phyloP scores from a whole-genome alignment of 768 basidiomycete species.

The Tricholoma sp. region DNA sequence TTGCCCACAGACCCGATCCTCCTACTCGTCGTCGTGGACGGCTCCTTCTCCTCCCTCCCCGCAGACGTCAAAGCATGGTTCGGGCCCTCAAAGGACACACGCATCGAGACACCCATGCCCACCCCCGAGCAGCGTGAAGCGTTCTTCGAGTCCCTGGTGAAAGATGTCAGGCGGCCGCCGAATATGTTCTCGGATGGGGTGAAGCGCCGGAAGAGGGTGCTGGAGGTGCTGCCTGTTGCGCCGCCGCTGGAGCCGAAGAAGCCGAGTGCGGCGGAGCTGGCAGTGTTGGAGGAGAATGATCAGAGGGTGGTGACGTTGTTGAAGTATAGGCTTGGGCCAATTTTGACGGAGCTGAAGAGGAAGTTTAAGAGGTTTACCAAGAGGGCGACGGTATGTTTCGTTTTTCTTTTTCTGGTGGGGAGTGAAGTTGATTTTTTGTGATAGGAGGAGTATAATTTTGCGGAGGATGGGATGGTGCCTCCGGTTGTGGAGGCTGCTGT shows the following conservation, averaged over 20 bases:
- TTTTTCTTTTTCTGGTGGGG: background rate
- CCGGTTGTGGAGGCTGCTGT: slow-evolving; percentile 4
- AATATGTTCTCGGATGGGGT: slow-evolving; percentile 87
- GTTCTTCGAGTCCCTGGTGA: slow-evolving; percentile 76
- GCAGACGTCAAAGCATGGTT: slow-evolving; percentile 90
- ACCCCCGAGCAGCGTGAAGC: slow-evolving; percentile 47
- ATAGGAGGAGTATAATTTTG: slow-evolving; percentile 75
- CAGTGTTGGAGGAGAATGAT: slow-evolving; percentile 79
- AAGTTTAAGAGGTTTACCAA: slow-evolving; percentile 91
- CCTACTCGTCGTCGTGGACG: slow-evolving; percentile 85
- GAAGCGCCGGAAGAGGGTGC: slow-evolving; percentile 73
- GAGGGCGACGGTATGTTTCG: slow-evolving; percentile 57
- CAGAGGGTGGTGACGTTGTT: slow-evolving; percentile 71
- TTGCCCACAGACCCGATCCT: slow-evolving; percentile 92
- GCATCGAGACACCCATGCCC: slow-evolving; percentile 59
- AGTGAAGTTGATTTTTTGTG: background rate
- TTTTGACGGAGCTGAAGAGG: slow-evolving; percentile 84
- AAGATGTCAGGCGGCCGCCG: slow-evolving; percentile 70
- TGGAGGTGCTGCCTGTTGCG: slow-evolving; percentile 84
- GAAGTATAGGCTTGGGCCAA: slow-evolving; percentile 86
- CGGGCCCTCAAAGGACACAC: slow-evolving; percentile 69
- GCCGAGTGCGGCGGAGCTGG: slow-evolving; percentile 78
- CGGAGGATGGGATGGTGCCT: slow-evolving; percentile 19
- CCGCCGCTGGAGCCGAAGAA: slow-evolving; percentile 85
- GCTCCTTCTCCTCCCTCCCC: slow-evolving; percentile 62